Evolutionary conservation across 805 yeast genomes (phyloP).

Genomic region (Candida dajiaensis): DNA sequence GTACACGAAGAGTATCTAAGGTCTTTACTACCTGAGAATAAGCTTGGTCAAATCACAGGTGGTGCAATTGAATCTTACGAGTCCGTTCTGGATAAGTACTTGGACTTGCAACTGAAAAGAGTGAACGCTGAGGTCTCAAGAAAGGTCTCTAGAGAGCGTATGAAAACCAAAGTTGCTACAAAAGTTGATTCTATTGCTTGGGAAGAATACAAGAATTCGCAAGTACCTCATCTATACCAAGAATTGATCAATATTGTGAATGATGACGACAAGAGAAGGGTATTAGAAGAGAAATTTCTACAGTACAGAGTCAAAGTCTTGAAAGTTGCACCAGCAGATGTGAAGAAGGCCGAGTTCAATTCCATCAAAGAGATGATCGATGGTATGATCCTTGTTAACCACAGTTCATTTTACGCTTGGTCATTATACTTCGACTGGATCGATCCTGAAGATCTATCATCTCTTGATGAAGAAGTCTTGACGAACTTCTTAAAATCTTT

Average conservation of each 20-base stretch:
- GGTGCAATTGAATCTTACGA: constrained; percentile 40
- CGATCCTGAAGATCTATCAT: constrained; percentile 47
- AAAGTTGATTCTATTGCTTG: constrained; percentile 37
- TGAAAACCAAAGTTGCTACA: constrained; percentile 25
- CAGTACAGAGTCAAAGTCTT: constrained; percentile 51
- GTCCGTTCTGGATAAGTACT: constrained; percentile 38
- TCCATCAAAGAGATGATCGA: constrained; percentile 53
- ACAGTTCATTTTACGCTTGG: constrained; percentile 66
- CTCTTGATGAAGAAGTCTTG: constrained; percentile 42
- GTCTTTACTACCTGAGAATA: constrained; percentile 49
- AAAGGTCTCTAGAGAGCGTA: constrained; percentile 39
- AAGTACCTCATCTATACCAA: constrained; percentile 48
- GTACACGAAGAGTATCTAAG: constrained; percentile 44
- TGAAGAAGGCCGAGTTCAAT: constrained; percentile 32
- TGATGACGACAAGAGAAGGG: constrained; percentile 55
- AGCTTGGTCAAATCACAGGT: constrained; percentile 47
- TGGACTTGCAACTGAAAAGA: constrained; percentile 31
- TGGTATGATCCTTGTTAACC: constrained; percentile 67
- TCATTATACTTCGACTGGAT: constrained; percentile 64
- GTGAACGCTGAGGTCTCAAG: constrained; percentile 39
- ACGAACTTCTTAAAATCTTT: constrained; percentile 50
- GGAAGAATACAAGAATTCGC: constrained; percentile 44
- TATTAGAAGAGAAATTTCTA: constrained; percentile 54
- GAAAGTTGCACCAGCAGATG: constrained; percentile 40
- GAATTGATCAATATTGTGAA: constrained; percentile 50